Conservation (phyloP, 805 yeast species). For the Priceomyces castillae region DNA sequence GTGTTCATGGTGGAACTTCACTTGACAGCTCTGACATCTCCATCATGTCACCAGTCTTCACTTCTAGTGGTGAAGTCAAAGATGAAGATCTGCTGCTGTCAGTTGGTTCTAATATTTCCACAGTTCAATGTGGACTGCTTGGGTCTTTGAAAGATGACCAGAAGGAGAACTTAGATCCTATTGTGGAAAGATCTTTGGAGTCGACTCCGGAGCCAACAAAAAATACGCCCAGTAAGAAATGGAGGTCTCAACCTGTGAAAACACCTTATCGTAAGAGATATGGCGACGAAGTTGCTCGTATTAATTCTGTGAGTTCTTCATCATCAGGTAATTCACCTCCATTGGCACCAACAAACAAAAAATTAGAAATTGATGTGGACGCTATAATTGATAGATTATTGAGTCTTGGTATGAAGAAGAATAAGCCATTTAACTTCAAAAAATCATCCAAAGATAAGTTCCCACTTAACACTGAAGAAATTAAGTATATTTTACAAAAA, state of each 20-base stretch:
- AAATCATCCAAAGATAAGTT: constrained; percentile 42
- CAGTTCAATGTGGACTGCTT: constrained; percentile 4
- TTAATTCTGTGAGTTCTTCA: constrained; percentile 9
- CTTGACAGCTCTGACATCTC: constrained; percentile 32
- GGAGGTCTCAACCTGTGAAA: neutral
- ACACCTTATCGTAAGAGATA: neutral
- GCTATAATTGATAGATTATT: constrained; percentile 59
- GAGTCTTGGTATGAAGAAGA: constrained; percentile 39
- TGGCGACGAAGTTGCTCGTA: constrained; percentile 1
- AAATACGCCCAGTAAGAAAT: neutral
- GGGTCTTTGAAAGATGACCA: constrained; percentile 3
- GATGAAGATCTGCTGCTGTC: constrained; percentile 42
- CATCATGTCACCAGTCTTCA: constrained; percentile 34
- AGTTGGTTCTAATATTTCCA: constrained; percentile 22
- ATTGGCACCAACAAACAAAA: constrained; percentile 6
- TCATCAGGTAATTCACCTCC: constrained; percentile 17
- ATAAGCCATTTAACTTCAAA: constrained; percentile 27
- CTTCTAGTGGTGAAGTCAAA: constrained; percentile 25
- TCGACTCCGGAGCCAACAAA: constrained; percentile 18
- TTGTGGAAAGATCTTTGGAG: constrained; percentile 33
- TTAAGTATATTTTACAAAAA: constrained; percentile 54
- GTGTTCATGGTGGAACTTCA: constrained; percentile 28
- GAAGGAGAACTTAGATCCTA: constrained; percentile 24
- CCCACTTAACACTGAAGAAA: constrained; percentile 50
- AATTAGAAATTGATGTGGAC: constrained; percentile 52